These are phyloP conservation scores for Coniella vitis DNA, from an alignment of 2,329 filamentous ascomycete genomes.

Conservation along the genomic window DNA sequence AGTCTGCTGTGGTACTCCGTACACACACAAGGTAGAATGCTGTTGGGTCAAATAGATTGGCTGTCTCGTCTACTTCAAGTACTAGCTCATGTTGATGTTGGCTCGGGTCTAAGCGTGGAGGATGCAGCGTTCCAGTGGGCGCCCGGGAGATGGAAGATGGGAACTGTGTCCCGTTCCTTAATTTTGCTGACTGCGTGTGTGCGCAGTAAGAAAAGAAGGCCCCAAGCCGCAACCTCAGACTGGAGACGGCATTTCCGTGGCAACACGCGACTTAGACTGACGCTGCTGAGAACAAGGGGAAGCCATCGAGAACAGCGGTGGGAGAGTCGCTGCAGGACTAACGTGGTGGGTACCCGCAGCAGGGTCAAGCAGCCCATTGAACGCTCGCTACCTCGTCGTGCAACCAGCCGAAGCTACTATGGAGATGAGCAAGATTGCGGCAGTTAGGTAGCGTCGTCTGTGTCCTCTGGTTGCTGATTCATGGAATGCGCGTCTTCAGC, in stretches of 20 bases:
- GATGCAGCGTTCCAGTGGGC: not conserved
- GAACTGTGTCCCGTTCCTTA: too few relatives aligned
- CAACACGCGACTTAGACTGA: conserved; percentile 3
- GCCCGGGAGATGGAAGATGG: not conserved
- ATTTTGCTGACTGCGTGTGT: not conserved
- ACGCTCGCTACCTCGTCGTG: not conserved
- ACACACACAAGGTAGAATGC: not conserved
- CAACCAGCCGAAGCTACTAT: not conserved
- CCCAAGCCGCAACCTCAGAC: not conserved
- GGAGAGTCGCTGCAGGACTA: not conserved
- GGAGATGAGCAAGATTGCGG: not conserved
- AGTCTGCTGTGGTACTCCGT: not conserved
- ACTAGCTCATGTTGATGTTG: conserved; percentile 1
- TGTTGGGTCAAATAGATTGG: not conserved
- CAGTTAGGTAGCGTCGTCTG: not conserved
- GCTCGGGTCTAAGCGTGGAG: not conserved
- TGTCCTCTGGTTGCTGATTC: conserved; percentile 7
- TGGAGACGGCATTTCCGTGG: conserved; percentile 7
- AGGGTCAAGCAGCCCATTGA: not conserved
- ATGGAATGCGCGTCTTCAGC: not conserved
- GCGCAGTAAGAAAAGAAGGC: too few relatives aligned
- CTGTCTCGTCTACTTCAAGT: too few relatives aligned
- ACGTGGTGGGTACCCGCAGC: not conserved
- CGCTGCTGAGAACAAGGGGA: not conserved
- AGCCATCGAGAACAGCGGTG: not conserved